Evolutionary conservation across 495 filamentous ascomycete species (phyloP), one percentile per base, ranked within the genome.

Genomic region (Lasiosphaeria hispida): DNA sequence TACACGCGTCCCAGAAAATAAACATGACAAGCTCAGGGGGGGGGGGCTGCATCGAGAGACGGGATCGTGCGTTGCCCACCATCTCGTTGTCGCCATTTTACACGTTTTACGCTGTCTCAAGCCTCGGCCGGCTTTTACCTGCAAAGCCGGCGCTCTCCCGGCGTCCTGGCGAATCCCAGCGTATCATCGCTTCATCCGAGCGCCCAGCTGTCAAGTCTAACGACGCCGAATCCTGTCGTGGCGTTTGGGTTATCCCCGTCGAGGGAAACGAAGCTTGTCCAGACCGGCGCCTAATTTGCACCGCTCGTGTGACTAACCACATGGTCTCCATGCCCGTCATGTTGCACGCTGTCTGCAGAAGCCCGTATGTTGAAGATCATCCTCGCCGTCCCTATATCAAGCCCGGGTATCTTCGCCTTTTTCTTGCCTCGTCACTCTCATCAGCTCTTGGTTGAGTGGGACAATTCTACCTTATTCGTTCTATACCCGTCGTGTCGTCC

Each of bases 331-430:
- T 37, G 56, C 53, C 40, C 48, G 14, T 37, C 40, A 53, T 37
- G 56, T 59, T 34, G 30, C 48, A 59, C 56, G 45, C 34, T 15
- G 48, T 34, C 48, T 59, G 56, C 56, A 41, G 36, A 10, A 5
- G 33, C 35, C 56, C 56, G 56, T 19, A 15, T 39, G 1, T 30
- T 40, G 55, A 57, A 33, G 19, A 14, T 30, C 8, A 18, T 53
- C 56, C 48, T 45, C 48, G 40, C 19, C 15, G 40, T 18, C 19
- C 17, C 39, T 59, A 59, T 59, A 59, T 59, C 56, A 59, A 39
- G 48, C 10, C 33, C 33, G 10, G 39, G 13, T 30, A 53, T 48
- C 9, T 19, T 53, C 47, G 41, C 33, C 39, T 3, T 54, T 36
- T 34, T 35, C 6, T 8, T 18, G 10, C 14, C 37, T 40, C 34